A percentile compares a stretch with the other conserved stretches of the same genome.
These are phyloP conservation scores for Cryoendolithus antarcticus DNA, from an alignment of 2,329 filamentous ascomycete species.

Conservation along the genomic window DNA sequence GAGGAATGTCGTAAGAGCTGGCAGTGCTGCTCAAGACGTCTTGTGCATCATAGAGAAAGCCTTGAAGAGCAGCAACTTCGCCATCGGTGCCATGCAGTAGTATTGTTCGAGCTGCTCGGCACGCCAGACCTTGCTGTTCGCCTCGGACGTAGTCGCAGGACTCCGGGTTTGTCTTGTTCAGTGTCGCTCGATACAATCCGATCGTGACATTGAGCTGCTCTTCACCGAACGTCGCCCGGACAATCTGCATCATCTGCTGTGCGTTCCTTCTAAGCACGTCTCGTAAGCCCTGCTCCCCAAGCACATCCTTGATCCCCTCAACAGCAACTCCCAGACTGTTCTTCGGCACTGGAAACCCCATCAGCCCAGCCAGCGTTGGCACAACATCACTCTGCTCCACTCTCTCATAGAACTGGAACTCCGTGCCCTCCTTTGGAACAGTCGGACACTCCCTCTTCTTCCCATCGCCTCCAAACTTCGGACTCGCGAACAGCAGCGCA, in stretches of 20 bases:
- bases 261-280: slow-evolving; percentile 44
- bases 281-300: too few species aligned
- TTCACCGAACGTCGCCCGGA: slow-evolving; percentile 55
- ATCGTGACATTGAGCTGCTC: slow-evolving; percentile 10
- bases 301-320: background rate
- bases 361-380: slow-evolving; percentile 71
- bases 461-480: slow-evolving; percentile 39
- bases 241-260: slow-evolving; percentile 63
- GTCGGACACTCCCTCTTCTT: slow-evolving; percentile 35
- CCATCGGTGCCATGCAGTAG: slow-evolving; percentile 8
- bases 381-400: slow-evolving; percentile 94
- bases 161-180: slow-evolving; percentile 1
- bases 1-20: slow-evolving; percentile 73
- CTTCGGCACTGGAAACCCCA: slow-evolving; percentile 76
- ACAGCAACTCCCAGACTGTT: slow-evolving; percentile 61
- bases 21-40: slow-evolving; percentile 75
- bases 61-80: slow-evolving; percentile 6
- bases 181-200: background rate
- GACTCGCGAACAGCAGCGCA: slow-evolving; percentile 80
- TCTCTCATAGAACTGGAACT: slow-evolving; percentile 71
- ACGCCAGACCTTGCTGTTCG: slow-evolving; percentile 13
- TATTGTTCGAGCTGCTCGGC: slow-evolving; percentile 8
- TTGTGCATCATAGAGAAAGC: slow-evolving; percentile 63
- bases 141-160: slow-evolving; percentile 9
- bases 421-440: slow-evolving; percentile 40